Evolutionary conservation across 2,329 filamentous ascomycete genomes (phyloP), one percentile per base, ranked within the genome.

Genomic region (Dactylonectria macrodidyma): DNA sequence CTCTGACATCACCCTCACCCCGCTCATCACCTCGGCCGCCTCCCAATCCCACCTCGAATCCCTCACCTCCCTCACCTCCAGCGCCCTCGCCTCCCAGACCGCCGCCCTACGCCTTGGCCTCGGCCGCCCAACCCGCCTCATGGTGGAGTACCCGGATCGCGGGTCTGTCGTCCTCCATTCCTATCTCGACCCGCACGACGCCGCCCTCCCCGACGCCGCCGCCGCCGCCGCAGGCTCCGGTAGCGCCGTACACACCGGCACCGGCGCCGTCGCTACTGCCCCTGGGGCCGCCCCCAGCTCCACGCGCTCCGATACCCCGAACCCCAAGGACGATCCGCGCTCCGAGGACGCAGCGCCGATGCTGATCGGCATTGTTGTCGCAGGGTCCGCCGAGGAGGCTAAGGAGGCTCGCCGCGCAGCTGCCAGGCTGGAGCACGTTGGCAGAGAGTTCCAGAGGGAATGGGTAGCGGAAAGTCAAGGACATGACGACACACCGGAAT

Each of bases 361-460:
- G 76, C 82, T 91, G 12, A 80, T 91, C 33, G 83, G 84, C 22
- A 78, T 89, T 10, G 86, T 91, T 1, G 84, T 90, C 4, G 87
- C 88, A 1, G 81, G 82, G 5, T 81, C 81, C 3, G 79, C 84
- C 1, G 84, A 86, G 46, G 83, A 87, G 8, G 81, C 83, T 10
- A 77, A 78, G 33, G 87, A 89, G 65, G 89, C 88, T 2, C 82
- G 86, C 10, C 83, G 85, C 52, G 87, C 88, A 1, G 86, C 86
- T 0, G 83, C 82, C 0, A 81, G 84, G 63, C 76, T 91, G 11
- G 88, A 91, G 78, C 83, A 82, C 59, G 80, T 90, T 3, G 89
- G 86, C 1, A 80, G 84, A 65, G 84, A 86, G 54, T 85, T 91
- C 55, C 89, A 91, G 75, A 79, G 80, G 30, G 84, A 86, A 67